These are phyloP conservation scores for Ceratocystis variospora DNA, from an alignment of 2,329 filamentous ascomycete genomes.

Conservation along the genomic window DNA sequence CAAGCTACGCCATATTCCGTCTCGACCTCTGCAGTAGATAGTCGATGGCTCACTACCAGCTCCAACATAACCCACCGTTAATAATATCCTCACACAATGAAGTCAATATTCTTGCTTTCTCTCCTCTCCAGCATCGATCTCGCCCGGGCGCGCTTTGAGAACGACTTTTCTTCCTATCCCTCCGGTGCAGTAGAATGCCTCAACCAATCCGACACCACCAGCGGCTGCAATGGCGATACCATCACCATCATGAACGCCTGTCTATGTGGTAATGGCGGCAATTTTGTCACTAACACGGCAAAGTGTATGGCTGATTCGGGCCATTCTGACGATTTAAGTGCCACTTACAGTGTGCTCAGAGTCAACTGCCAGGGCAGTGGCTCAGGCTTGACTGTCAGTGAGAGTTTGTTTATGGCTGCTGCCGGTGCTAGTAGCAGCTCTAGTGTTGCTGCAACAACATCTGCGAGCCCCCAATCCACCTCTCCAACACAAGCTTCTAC, in stretches of 20 bases:
- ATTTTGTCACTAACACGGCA: slow-evolving; percentile 36
- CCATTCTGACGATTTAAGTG: slow-evolving; percentile 28
- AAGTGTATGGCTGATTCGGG: slow-evolving; percentile 31
- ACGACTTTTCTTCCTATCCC: slow-evolving; percentile 28
- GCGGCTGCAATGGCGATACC: slow-evolving; percentile 31
- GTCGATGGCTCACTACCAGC: neutral
- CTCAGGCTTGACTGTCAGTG: slow-evolving; percentile 32
- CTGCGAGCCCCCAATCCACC: slow-evolving; percentile 6
- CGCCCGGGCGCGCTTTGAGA: slow-evolving; percentile 22
- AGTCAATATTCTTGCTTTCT: slow-evolving; percentile 22
- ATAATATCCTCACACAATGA: slow-evolving; percentile 8
- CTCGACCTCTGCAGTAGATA: neutral
- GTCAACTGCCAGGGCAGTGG: slow-evolving; percentile 32
- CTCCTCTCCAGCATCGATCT: slow-evolving; percentile 24
- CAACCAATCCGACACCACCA: slow-evolving; percentile 28
- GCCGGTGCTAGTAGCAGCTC: slow-evolving; percentile 18
- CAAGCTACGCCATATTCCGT: neutral
- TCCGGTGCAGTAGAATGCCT: slow-evolving; percentile 30
- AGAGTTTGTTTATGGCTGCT: slow-evolving; percentile 30
- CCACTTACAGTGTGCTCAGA: slow-evolving; percentile 33
- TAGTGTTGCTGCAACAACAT: slow-evolving; percentile 17
- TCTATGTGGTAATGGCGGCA: slow-evolving; percentile 36
- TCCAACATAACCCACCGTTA: neutral
- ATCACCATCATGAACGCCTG: slow-evolving; percentile 34
- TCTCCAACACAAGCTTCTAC: slow-evolving; percentile 20